Conservation (phyloP, 2,329 filamentous ascomycete species). For the Cordyceps pruinosa region DNA sequence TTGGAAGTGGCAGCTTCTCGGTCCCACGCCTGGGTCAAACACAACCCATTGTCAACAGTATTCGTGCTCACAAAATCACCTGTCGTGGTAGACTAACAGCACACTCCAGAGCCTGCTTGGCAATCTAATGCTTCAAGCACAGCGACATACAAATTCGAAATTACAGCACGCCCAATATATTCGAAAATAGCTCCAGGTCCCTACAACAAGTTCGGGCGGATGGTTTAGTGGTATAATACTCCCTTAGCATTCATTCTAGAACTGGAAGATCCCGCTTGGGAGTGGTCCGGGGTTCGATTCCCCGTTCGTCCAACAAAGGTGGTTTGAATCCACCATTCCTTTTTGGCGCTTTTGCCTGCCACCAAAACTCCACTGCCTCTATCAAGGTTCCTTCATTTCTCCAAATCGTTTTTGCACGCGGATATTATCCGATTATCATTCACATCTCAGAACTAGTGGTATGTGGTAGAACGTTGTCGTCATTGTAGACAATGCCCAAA, state of each 20-base stretch:
- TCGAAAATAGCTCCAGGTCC: background rate
- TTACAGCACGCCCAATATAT: background rate
- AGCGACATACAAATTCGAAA: background rate
- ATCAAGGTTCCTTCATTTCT: background rate
- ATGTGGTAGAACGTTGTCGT: background rate
- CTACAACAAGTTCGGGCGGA: conserved; percentile 12
- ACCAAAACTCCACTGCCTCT: too few species aligned
- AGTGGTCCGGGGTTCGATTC: conserved; percentile 16
- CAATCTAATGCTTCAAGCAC: too few species aligned
- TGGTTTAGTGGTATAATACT: conserved; percentile 17
- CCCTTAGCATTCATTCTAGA: conserved; percentile 13
- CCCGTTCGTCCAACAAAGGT: conserved; percentile 13
- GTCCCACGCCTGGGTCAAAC: too few species aligned
- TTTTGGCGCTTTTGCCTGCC: background rate
- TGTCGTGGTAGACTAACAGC: too few species aligned
- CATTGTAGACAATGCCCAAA: background rate
- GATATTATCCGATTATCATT: too few species aligned
- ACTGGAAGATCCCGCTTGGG: conserved; percentile 10
- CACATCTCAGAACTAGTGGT: background rate
- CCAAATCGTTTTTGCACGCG: too few species aligned
- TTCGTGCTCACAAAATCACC: too few species aligned
- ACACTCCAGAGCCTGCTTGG: too few species aligned
- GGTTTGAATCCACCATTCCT: conserved; percentile 12
- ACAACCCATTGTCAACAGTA: too few species aligned
- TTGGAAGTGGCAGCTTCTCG: too few species aligned